Evolutionary conservation across 805 yeast species (phyloP), one percentile per base, ranked within the genome.

Genomic region (Scheffersomyces spartinae): DNA sequence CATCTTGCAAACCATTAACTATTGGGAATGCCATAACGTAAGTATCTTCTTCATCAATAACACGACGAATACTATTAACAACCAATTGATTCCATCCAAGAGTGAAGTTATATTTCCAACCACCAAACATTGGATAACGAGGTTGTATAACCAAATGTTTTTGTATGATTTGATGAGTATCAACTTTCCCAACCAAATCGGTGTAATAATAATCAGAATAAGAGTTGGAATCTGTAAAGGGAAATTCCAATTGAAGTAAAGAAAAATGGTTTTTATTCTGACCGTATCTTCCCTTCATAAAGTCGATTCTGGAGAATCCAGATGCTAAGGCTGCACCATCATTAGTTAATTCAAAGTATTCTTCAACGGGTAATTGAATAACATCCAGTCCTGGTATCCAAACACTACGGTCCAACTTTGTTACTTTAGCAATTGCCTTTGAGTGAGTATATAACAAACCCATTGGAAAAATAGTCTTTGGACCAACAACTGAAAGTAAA

Each of bases 21-120:
- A 85, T 42, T 9, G 95, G 94, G 16, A 86, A 69, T 26, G 61
- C 65, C 17, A 80, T 54, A 8, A 79, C 45, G 45, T 71, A 82
- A 9, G 59, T 50, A 31, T 69, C 74, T 10, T 53, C 54, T 7
- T 57, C 55, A 12, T 38, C 42, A 15, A 38, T 32, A 10, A 61
- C 38, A 20, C 48, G 41, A 38, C 55, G 72, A 26, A 81, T 59
- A 37, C 65, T 75, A 23, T 69, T 54, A 9, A 55, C 42, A 21
- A 86, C 52, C 12, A 62, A 55, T 35, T 72, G 68, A 25, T 76
- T 71, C 95, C 95, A 91, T n/a, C 97, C 97, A 39, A 88, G 52
- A 13, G 97, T 91, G 63, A 83, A 91, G 55, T 88, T 84, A 55
- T 84, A 88, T 42, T 75, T 68, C 98, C 98, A 91, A 21, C 86